Evolutionary conservation across 2,329 filamentous ascomycete species (phyloP), one percentile per base, ranked within the genome.

Genomic region (Alternaria postmessia): DNA sequence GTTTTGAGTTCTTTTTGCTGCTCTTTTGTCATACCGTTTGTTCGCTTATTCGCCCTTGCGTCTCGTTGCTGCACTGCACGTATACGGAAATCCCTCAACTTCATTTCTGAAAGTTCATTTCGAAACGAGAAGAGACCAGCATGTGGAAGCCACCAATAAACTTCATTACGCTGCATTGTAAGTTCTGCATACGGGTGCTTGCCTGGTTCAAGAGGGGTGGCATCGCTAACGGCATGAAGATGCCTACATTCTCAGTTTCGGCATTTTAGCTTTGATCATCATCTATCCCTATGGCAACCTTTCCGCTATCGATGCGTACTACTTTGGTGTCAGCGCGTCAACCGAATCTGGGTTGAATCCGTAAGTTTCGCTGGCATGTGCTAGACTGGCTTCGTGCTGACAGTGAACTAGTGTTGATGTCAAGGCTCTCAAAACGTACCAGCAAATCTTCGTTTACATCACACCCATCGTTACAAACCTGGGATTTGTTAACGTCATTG

Each of bases 321-420:
- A 96, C 83, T 92, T 97, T 71, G 87, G 90, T 16, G 89, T 88
- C 54, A 94, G 95, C 52, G 84, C 91, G 57, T 90, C 93, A 63
- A 98, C 94, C 0, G 95, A 99, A 79, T 96, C 93, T 63, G 95
- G 95, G 0, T 82, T 99, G 63, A 99, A 99, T 76, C 92, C 94
- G 80, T 82, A 66, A 34, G 80, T 38, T 22, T 30, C 16, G 14
- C 5, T n/a, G n/a, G 4, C 3, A 5, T 12, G 6, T 16, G 9
- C 12, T 24, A 3, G 8, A 16, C 5, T 34, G 32, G 28, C 5
- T 46, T 44, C 26, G 32, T 22, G 54, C 67, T 73, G 51, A 73
- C 58, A 3, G 12, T 20, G 18, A 8, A n/a, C 16, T 11, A 82
- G 79, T 7, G 69, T 86, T 60, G 82, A 86, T 66, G 58, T 84